Evolutionary conservation across 2,329 filamentous ascomycete species (phyloP), one percentile per base, ranked within the genome.

Genomic region (Beauveria caledonica): DNA sequence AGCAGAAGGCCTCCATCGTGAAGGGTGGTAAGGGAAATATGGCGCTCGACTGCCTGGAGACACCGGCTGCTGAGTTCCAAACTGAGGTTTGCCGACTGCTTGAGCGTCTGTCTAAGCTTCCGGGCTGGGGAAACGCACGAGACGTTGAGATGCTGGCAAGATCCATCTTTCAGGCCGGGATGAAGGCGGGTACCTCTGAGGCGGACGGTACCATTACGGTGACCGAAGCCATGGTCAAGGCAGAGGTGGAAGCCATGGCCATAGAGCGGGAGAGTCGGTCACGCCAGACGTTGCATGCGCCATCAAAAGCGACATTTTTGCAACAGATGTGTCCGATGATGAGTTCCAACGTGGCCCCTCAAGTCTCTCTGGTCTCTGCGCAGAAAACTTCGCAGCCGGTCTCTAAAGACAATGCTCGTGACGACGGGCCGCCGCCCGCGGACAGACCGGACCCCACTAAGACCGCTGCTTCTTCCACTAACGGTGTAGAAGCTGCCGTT

Each of bases 51-150:
- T 70, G 68, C 10, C 60, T 72, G 8, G 65, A 72, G n/a, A 60
- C 53, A 13, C 66, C 65, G 2, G 50, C 56, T 0, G 5, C 3
- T 0, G 5, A 2, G 0, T 71, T 69, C 8, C 44, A 54, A 0
- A 40, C 55, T 0, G 58, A 63, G 1, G 51, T 70, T 15, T 45
- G 36, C 66, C 2, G 7, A 58, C 40, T 65, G 0, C 80, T 87
- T 40, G 54, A 67, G 0, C 44, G 56, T 0, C 69, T 88, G 0
- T 68, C 77, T 0, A 46, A 59, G 0, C 72, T 81, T 3, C 68
- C 77, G 0, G 76, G 77, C 7, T 89, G 86, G 83, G 86, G 80
- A 0, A 89, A 83, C 63, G 86, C 80, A 0, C 77, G 86, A 4
- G 86, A 89, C 51, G 78, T 89, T 1, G 72, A 81, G 13, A 80